phyloP scores from a whole-genome alignment of 2,329 filamentous ascomycete genomes.

The Ascochyta rabiei region DNA sequence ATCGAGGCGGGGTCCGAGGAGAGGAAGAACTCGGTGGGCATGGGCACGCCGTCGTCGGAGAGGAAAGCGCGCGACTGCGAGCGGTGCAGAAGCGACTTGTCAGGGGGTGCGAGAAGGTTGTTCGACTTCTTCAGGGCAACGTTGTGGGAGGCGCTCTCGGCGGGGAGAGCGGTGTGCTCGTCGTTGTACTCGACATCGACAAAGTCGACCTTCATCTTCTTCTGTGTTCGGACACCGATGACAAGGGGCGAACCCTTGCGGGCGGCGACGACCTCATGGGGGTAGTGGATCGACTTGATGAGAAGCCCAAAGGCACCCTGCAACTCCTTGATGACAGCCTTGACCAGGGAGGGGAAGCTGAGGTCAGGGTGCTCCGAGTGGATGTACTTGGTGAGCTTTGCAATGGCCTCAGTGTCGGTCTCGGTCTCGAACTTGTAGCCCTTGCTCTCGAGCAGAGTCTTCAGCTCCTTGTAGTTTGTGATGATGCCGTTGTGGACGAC shows the following conservation, averaged over 20 bases:
- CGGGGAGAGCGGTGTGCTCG: conserved; percentile 76
- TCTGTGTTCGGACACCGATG: conserved; percentile 93
- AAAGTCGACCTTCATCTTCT: conserved; percentile 99
- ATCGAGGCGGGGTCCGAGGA: conserved; percentile 98
- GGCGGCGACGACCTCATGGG: conserved; percentile 95
- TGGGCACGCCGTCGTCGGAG: conserved; percentile 96
- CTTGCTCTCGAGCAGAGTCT: conserved; percentile 89
- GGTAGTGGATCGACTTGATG: conserved; percentile 98
- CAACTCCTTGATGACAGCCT: conserved; percentile 97
- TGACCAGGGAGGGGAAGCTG: conserved; percentile 94
- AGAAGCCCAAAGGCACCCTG: conserved; percentile 97
- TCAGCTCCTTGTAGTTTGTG: conserved; percentile 99
- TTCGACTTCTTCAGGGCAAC: conserved; percentile 86
- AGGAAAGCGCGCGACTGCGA: conserved; percentile 99
- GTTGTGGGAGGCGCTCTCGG: conserved; percentile 94
- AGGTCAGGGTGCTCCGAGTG: conserved; percentile 93
- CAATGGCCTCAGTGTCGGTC: conserved; percentile 98
- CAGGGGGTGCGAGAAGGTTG: conserved; percentile 76
- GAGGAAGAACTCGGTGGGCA: conserved; percentile 98
- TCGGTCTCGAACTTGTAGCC: conserved; percentile 99
- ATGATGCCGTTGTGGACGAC: conserved; percentile 99
- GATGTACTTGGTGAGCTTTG: conserved; percentile 97
- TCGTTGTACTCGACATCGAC: conserved; percentile 98
- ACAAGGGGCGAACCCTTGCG: conserved; percentile 98
- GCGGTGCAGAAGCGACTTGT: conserved; percentile 97